Evolutionary conservation across 2,329 filamentous ascomycete species (phyloP).

Genomic region (Aspergillus neoniger): DNA sequence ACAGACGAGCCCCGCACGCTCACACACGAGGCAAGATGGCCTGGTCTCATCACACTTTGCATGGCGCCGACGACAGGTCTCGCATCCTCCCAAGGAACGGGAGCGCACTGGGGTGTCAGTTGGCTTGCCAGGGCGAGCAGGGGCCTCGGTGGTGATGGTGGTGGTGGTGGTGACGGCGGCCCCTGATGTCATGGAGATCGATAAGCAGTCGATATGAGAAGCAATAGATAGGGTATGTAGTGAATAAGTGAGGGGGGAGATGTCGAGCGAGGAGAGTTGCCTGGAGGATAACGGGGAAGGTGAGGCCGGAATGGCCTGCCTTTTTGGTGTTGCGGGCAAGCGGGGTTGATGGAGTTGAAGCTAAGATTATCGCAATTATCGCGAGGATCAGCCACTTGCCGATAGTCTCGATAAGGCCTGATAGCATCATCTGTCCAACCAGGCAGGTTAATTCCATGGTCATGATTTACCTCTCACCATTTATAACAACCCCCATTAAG

Average conservation of each 20-base stretch:
- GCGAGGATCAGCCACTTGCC: not conserved
- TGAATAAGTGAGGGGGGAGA: not conserved
- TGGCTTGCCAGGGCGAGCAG: not conserved
- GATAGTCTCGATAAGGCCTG: slow-evolving; percentile 2
- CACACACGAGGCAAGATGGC: slow-evolving; percentile 44
- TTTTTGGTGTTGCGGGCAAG: not conserved
- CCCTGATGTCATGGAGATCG: not conserved
- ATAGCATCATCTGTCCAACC: not conserved
- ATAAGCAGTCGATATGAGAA: not conserved
- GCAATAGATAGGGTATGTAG: not conserved
- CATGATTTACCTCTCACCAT: not conserved
- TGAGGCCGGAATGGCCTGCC: slow-evolving; percentile 1
- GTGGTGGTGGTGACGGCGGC: not conserved
- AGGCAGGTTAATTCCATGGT: not conserved
- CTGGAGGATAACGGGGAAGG: not conserved
- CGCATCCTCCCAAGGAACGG: slow-evolving; percentile 13
- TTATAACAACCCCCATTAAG: not conserved
- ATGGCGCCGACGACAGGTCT: slow-evolving; percentile 44
- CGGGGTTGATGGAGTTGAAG: not conserved
- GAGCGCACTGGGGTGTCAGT: not conserved
- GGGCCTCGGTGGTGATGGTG: not conserved
- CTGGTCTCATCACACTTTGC: slow-evolving; percentile 50
- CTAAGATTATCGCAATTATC: too few relatives aligned
- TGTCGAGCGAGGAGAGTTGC: not conserved
- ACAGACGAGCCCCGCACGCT: slow-evolving; percentile 38